Evolutionary conservation across 2,329 filamentous ascomycete genomes (phyloP), one percentile per base, ranked within the genome.

Genomic region (Dactylellina drechsleri): DNA sequence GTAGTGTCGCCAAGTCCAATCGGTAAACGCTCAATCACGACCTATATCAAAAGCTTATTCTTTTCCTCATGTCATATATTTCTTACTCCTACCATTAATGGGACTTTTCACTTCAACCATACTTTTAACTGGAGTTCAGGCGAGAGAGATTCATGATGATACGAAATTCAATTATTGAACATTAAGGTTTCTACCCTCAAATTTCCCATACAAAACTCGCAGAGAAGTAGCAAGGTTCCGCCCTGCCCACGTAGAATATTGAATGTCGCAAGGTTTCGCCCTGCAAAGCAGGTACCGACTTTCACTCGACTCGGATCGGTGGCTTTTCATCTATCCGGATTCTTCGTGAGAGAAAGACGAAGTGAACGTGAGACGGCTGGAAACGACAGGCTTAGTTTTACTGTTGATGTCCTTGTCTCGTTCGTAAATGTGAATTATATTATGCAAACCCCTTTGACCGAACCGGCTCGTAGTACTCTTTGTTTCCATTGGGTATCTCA

Each of bases 1-100:
- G 20, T 20, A 79, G 95, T 95, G 95, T 99, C 82, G 95, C 95
- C 87, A 99, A 99, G 92, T 92, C 89, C 90, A 99, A 99, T 91
- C 92, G 95, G 91, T 99, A 98, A 93, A 93, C 61, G 60, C 67
- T 64, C 54, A 54, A 52, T 71, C 59, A 61, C 54, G 60, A 60
- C 58, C 49, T 47, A 41, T 53, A 65, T 18, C 56, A 76, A 76
- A 76, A 71, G 54, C 59, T 49, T 47, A 28, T 57, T 66, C 60
- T 65, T 26, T 70, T 76, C 43, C 47, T 61, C 64, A 71, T 71
- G 66, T 70, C 62, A 76, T 76, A 76, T 71, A 76, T 76, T 76
- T 61, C 45, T 64, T 71, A 64, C 49, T 52, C 49, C 50, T 75
- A 64, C 61, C 40, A 65, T 65, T 67, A 75, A 75, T 75, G 64